A percentile compares a stretch with the other conserved stretches of the same genome.
These are phyloP conservation scores for Vitrella brassicaformis DNA, from an alignment of 73 alveolate species.

Conservation along the genomic window DNA sequence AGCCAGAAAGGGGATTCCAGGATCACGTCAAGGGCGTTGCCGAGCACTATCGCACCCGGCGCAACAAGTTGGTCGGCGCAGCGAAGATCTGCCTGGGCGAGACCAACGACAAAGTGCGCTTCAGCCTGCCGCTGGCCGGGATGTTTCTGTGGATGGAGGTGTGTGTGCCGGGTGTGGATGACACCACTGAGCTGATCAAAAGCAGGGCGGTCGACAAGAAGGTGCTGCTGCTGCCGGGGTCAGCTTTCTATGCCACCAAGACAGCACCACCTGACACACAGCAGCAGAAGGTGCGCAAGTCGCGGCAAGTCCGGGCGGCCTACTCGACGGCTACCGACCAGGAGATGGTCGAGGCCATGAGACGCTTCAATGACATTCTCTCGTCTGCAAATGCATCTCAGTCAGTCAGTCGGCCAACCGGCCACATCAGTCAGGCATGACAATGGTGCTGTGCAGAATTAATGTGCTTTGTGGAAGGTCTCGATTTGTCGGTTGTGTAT, in stretches of 20 bases:
- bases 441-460: no score
- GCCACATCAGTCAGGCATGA: no score
- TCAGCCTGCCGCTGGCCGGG: background rate
- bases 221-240: no score
- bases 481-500: no score
- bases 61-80: background rate
- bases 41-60: background rate
- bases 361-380: background rate
- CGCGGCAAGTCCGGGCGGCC: background rate
- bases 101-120: background rate
- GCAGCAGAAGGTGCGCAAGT: no score
- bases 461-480: no score
- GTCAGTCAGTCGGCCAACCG: no score
- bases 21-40: background rate
- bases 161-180: background rate
- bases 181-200: background rate
- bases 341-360: background rate
- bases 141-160: background rate
- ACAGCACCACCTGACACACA: no score
- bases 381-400: background rate
- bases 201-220: background rate
- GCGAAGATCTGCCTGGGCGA: background rate
- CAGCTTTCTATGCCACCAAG: no score
- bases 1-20: no score
- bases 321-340: background rate